Evolutionary conservation across 768 basidiomycete species (phyloP).

Genomic region (Lepiota venenata): DNA sequence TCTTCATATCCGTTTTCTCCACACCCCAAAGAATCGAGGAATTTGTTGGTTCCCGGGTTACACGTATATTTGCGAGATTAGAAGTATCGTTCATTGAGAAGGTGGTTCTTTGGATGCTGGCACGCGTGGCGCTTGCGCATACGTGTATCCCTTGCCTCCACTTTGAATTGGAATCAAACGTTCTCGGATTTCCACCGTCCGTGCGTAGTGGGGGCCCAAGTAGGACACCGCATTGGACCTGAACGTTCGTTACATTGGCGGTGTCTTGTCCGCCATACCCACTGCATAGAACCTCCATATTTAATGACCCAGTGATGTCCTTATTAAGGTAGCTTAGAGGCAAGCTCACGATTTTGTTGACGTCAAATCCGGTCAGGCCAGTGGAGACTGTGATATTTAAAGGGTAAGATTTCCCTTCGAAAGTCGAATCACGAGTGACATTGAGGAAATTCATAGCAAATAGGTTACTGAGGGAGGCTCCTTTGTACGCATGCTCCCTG

Average conservation of each 20-base stretch:
- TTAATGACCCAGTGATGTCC: not conserved
- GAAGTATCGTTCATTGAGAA: not conserved
- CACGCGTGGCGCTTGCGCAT: slow-evolving; percentile 16
- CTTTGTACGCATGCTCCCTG: slow-evolving; percentile 18
- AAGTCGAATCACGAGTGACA: slow-evolving; percentile 15
- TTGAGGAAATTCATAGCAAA: slow-evolving; percentile 15
- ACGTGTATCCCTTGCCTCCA: slow-evolving; percentile 17
- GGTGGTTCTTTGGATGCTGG: not conserved
- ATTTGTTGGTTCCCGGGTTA: not conserved
- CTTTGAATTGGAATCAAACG: slow-evolving; percentile 12
- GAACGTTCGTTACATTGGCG: slow-evolving; percentile 18
- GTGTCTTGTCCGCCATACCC: slow-evolving; percentile 17
- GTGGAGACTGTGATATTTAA: not conserved
- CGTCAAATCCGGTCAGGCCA: too few relatives aligned
- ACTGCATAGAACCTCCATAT: slow-evolving; percentile 3
- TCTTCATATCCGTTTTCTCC: not conserved
- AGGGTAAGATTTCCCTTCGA: slow-evolving; percentile 13
- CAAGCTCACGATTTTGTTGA: not conserved
- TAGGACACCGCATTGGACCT: slow-evolving; percentile 16
- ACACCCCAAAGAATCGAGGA: not conserved
- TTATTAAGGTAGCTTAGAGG: slow-evolving; percentile 4
- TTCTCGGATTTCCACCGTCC: slow-evolving; percentile 17
- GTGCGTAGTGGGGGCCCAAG: slow-evolving; percentile 17
- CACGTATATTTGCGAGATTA: not conserved
- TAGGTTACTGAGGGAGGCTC: slow-evolving; percentile 17